Conservation (phyloP, 176 grass and related monocot genomes). For the Rhynchospora breviuscula region DNA sequence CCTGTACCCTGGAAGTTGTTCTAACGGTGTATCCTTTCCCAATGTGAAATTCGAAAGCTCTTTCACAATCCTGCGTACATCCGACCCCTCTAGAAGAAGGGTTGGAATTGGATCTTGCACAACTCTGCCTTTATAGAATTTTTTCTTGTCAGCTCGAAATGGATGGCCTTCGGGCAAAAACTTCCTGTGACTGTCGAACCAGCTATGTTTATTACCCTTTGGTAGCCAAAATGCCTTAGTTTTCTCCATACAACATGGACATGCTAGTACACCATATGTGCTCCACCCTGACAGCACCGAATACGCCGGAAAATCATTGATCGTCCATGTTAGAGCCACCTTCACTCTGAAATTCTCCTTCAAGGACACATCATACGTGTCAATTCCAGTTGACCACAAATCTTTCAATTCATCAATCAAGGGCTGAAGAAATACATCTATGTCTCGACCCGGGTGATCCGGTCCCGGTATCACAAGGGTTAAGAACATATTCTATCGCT, state of each 20-base stretch:
- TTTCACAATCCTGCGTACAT: no score
- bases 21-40: neutral
- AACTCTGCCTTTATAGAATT: neutral
- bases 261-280: conserved; percentile 9
- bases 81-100: no score
- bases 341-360: conserved; percentile 21
- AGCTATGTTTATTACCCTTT: neutral
- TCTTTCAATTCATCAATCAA: neutral
- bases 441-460: neutral
- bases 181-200: neutral
- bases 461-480: neutral
- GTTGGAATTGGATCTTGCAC: neutral
- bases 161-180: neutral
- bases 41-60: neutral
- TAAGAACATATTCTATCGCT: neutral
- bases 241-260: neutral
- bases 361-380: neutral
- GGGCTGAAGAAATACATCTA: conserved; percentile 6
- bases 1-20: neutral
- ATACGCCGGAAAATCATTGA: conserved; percentile 16
- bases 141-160: neutral
- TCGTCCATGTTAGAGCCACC: neutral
- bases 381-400: neutral
- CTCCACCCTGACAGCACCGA: conserved; percentile 3
- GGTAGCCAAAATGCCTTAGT: neutral